These are phyloP conservation scores for Teratosphaeria zuluensis DNA, from an alignment of 2,329 filamentous ascomycete species.

Conservation along the genomic window DNA sequence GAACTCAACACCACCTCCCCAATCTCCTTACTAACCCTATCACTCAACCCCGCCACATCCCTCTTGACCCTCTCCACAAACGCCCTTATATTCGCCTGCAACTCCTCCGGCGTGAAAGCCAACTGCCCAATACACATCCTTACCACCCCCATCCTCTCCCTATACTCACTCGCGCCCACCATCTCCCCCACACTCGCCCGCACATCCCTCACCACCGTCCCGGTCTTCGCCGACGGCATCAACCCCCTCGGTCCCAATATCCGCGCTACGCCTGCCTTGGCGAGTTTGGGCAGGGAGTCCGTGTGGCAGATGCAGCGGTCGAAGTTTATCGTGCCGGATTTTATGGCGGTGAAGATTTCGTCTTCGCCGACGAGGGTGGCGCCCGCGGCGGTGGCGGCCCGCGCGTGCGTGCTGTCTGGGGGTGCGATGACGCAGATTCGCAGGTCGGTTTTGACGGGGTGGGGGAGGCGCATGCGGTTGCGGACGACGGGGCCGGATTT, in stretches of 20 bases:
- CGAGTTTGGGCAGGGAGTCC: constrained; percentile 65
- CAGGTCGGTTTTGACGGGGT: constrained; percentile 80
- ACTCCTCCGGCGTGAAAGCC: constrained; percentile 75
- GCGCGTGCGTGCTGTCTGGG: constrained; percentile 64
- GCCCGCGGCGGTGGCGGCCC: constrained; percentile 66
- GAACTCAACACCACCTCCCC: constrained; percentile 74
- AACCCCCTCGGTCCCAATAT: constrained; percentile 80
- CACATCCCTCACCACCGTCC: constrained; percentile 79
- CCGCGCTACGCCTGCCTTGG: constrained; percentile 69
- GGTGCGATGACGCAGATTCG: constrained; percentile 85
- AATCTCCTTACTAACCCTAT: constrained; percentile 61
- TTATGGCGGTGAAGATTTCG: constrained; percentile 69
- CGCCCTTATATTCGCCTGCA: constrained; percentile 73
- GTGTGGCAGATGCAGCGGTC: constrained; percentile 81
- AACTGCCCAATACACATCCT: constrained; percentile 86
- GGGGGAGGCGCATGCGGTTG: constrained; percentile 77
- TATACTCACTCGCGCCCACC: constrained; percentile 75
- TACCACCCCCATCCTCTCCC: constrained; percentile 75
- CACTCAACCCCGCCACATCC: constrained; percentile 58
- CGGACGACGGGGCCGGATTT: constrained; percentile 82
- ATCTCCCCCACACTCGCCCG: constrained; percentile 66
- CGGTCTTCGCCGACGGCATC: constrained; percentile 83
- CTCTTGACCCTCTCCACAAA: constrained; percentile 69
- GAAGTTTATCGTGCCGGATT: constrained; percentile 67
- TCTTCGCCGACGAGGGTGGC: constrained; percentile 80